Evolutionary conservation across 306 rosid genomes (phyloP).

Genomic region (Malus asiatica): DNA sequence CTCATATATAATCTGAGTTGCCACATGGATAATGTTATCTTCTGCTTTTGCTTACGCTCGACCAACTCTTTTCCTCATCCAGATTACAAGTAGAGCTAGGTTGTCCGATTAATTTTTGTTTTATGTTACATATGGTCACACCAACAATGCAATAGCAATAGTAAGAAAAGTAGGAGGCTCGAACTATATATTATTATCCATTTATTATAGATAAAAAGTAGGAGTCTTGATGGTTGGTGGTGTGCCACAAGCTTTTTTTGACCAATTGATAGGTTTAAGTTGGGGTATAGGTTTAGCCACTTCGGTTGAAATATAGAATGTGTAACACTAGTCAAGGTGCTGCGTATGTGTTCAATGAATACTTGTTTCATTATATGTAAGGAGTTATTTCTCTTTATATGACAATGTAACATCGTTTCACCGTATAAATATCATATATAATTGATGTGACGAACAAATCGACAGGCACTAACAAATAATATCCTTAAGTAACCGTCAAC

Average conservation of each 20-base stretch:
- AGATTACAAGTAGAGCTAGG: not conserved
- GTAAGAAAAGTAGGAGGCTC: not conserved
- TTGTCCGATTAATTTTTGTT: no score
- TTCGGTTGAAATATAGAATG: no score
- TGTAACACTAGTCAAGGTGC: no score
- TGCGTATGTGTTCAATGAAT: no score
- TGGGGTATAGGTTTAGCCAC: not conserved
- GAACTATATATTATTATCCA: not conserved
- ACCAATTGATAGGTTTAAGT: not conserved
- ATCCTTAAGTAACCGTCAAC: no score
- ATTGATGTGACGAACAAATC: no score
- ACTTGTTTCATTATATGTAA: no score
- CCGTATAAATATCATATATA: no score
- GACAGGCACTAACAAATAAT: no score
- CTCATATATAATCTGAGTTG: conserved; percentile 6
- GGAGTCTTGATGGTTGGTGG: not conserved
- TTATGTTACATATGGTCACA: not conserved
- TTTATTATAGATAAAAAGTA: not conserved
- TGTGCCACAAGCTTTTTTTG: not conserved
- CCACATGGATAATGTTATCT: conserved; percentile 31
- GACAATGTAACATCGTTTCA: no score
- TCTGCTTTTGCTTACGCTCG: conserved; percentile 11
- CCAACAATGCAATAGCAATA: not conserved
- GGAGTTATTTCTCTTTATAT: no score
- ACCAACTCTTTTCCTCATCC: conserved; percentile 21